phyloP scores from a whole-genome alignment of 768 basidiomycete species.

The Pisolithus albus region DNA sequence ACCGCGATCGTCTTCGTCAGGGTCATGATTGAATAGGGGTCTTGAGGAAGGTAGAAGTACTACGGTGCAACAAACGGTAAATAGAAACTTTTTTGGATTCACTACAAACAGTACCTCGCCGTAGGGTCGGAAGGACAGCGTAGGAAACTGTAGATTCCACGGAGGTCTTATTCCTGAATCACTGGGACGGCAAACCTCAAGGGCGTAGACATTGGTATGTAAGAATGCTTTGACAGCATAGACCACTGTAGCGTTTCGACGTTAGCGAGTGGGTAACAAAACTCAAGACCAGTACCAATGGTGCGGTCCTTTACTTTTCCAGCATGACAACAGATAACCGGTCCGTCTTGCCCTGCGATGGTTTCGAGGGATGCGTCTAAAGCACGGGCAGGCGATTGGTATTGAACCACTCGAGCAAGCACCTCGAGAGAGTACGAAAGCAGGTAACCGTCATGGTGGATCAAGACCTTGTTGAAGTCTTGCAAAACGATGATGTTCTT shows the following conservation, averaged over 20 bases:
- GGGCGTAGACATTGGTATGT: slow-evolving; percentile 50
- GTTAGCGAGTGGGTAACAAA: slow-evolving; percentile 1
- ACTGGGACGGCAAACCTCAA: slow-evolving; percentile 47
- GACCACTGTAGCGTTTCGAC: slow-evolving; percentile 42
- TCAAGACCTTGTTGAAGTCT: slow-evolving; percentile 58
- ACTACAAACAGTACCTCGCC: slow-evolving; percentile 48
- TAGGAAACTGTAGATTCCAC: slow-evolving; percentile 22
- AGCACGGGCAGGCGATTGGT: slow-evolving; percentile 37
- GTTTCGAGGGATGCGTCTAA: slow-evolving; percentile 57
- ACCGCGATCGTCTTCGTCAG: slow-evolving; percentile 60
- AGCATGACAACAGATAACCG: slow-evolving; percentile 56
- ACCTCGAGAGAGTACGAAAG: slow-evolving; percentile 65
- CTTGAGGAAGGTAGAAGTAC: slow-evolving; percentile 67
- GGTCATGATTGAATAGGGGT: slow-evolving; percentile 54
- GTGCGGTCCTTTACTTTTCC: slow-evolving; percentile 46
- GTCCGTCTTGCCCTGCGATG: slow-evolving; percentile 46
- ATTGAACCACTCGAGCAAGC: slow-evolving; percentile 53
- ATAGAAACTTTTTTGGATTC: neutral
- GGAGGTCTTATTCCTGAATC: slow-evolving; percentile 32
- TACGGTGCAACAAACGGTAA: slow-evolving; percentile 19
- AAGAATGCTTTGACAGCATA: slow-evolving; percentile 58
- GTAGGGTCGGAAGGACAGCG: slow-evolving; percentile 49
- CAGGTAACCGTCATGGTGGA: slow-evolving; percentile 54
- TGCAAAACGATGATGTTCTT: slow-evolving; percentile 53
- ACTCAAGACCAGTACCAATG: slow-evolving; percentile 40